Base-by-base conservation (phyloP, 2,329 filamentous ascomycete genomes). In the Arthrobotrys pseudoclavata region DNA sequence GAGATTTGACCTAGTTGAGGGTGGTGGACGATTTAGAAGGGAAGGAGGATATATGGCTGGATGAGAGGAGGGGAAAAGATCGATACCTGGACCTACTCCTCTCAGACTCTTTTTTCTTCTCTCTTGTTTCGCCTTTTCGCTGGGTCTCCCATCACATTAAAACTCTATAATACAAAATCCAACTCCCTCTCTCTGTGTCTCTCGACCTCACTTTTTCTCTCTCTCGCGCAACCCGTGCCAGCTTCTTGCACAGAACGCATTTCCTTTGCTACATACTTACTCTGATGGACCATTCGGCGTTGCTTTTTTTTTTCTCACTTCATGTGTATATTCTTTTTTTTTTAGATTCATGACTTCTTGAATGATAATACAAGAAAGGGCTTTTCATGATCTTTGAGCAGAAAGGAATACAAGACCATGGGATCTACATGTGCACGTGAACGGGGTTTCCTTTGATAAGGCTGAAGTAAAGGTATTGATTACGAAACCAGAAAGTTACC, bases 151-250 rank as follows among this genome's bases (percentile, higher is more conserved):
- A 47, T 47, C 40, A 57, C 52, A 57, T 57, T 40, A 37, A 37
- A 57, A 20, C 18, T 57, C 52, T 57, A 57, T 57, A 57, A 57
- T 57, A 20, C n/a, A 4, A 40, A 57, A 57, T 57, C 52, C 52
- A 57, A 57, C 52, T 57, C 31, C 31, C 29, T 57, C 26, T 53
- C 26, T 31, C 24, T 53, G n/a, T 20, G 7, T 57, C 18, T 18
- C 26, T 57, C 52, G 15, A 53, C 50, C 50, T 53, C 5, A 10
- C 24, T 20, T 40, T 57, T 29, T 37, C 15, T 15, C 29, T 15
- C 37, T 34, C 6, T 34, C 31, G 1, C 3, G 13, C 37, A 40
- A 40, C 13, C 37, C 37, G 37, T 40, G 37, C 37, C 13, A 40
- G 4, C 37, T 40, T 13, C 13, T 31, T 7, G 29, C 29, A 31